Base-by-base conservation (phyloP, 2,329 filamentous ascomycete genomes). In the Cercospora sp. region DNA sequence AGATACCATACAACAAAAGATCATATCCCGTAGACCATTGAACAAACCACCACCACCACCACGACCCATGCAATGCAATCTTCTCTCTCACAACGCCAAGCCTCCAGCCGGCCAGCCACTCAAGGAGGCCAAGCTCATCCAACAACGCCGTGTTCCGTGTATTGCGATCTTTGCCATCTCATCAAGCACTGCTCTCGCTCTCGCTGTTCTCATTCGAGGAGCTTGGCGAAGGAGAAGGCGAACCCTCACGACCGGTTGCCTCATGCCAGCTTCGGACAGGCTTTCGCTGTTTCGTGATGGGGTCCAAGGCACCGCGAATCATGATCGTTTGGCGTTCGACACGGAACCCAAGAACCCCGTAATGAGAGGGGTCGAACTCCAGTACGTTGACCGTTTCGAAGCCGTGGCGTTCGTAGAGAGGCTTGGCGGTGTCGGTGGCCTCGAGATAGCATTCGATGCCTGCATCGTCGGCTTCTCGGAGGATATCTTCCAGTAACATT, bases 381-480 rank as follows among this genome's bases (percentile, higher is more conserved):
- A 78, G 48, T 48, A 74, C 74, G 62, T 75, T 74, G 18, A 76
- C 72, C 1, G 69, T 71, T 39, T 72, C 70, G 64, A 78, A 79
- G 16, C 76, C 76, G 63, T 75, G 76, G 63, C 75, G 74, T 42
- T 75, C 73, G 69, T 79, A 79, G 31, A 78, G 66, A 1, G 71
- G 71, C 45, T 71, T 74, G 39, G 77, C 77, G 13, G 74, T 72
- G 55, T 76, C 72, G 1, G 78, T 81, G 10, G 80, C 78, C 73
- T 82, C 81, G 31, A 83, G 69, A 74, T 83, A 84, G 18, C 75
- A 76, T 18, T 77, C 74, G 36, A 82, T 63, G 0, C 78, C 78
- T 10, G 77, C 74, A n/a, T 73, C 67, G 70, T 83, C 82, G 26
- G 81, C 82, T 62, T 81, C 79, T 20, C 76, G 72, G 18, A 82